A percentile compares a stretch with the other conserved stretches of the same genome.
Evolutionary conservation across 768 basidiomycete genomes (phyloP).

Genomic region (Kwoniella heveanensis): DNA sequence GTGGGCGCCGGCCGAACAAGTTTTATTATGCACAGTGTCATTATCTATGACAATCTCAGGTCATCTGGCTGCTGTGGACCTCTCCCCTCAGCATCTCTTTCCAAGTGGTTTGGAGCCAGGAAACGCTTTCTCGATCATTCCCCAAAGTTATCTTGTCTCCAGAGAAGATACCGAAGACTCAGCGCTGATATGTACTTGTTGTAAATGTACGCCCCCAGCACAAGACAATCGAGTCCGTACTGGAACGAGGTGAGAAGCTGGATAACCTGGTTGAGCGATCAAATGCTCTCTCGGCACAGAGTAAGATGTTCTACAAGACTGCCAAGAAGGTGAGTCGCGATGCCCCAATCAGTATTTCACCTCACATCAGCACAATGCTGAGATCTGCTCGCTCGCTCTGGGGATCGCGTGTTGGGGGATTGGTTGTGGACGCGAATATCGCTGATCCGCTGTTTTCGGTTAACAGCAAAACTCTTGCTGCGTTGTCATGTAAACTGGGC

Average conservation of each 20-base stretch:
- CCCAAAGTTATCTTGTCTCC: too few relatives aligned
- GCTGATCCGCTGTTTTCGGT: not conserved
- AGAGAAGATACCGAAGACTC: too few relatives aligned
- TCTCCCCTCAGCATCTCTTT: too few relatives aligned
- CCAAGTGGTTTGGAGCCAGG: too few relatives aligned
- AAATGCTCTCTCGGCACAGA: constrained; percentile 80
- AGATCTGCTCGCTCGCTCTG: too few relatives aligned
- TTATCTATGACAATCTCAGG: too few relatives aligned
- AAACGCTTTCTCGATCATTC: too few relatives aligned
- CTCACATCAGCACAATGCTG: not conserved
- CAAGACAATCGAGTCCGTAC: constrained; percentile 97
- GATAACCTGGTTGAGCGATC: constrained; percentile 95
- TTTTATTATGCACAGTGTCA: not conserved
- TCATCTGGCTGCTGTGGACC: too few relatives aligned
- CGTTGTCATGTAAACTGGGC: constrained; percentile 62
- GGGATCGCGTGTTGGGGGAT: too few relatives aligned
- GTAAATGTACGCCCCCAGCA: constrained; percentile 65
- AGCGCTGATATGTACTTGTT: too few relatives aligned
- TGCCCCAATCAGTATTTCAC: too few relatives aligned
- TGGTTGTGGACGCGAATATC: not conserved
- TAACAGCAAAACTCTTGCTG: constrained; percentile 93
- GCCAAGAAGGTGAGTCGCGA: constrained; percentile 92
- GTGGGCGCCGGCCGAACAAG: constrained; percentile 47
- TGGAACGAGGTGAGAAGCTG: constrained; percentile 93
- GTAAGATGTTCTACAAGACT: constrained; percentile 99